Base-by-base conservation (phyloP, 192 early-diverging fungal species). In the Podila clonocystis region DNA sequence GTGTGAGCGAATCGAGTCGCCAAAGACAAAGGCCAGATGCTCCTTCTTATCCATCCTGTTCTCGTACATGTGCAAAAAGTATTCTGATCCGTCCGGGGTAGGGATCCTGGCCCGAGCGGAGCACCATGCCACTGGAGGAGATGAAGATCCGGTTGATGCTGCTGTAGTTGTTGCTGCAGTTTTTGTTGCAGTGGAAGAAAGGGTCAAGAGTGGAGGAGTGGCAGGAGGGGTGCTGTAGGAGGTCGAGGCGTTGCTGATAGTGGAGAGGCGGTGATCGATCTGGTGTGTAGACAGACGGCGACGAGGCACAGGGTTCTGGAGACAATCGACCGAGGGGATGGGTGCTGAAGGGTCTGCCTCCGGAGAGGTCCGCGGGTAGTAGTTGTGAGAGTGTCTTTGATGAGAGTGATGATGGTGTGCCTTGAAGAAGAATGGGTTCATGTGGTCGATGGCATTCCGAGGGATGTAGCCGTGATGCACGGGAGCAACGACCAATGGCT, bases 21-120 rank as follows among this genome's bases (percentile, higher is more conserved):
- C 97, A 89, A 92, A 98, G 57, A 98, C 97, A 70, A 98, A 87
- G 3, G 97, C 97, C 79, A 99, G 58, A 73, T 99, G 97, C 83
- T 99, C 94, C 82, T 97, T 95, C 61, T 86, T 84, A 78, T 99
- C 96, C 71, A 86, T 86, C 62, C 87, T 87, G 74, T 96, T 97
- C 60, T 90, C 91, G 77, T 96, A 98, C 29, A 97, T 85, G 64
- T 95, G 91, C 67, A 97, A 80, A 73, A 91, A 92, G 80, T 94
- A 91, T 74, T 94, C 91, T 17, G 93, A 92, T 49, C 89, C 88
- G 24, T 91, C 91, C n/a, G 87, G 87, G 29, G 94, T 94, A 9
- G 95, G 94, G 63, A 96, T 94, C 8, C 95, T 84, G 15, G 94
- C 92, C 33, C 92, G 85, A 13, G 94, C 95, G 67, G 77, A 69